Evolutionary conservation across 1,284 basidiomycete species (phyloP).

Genomic region (Chalciporus sp.): DNA sequence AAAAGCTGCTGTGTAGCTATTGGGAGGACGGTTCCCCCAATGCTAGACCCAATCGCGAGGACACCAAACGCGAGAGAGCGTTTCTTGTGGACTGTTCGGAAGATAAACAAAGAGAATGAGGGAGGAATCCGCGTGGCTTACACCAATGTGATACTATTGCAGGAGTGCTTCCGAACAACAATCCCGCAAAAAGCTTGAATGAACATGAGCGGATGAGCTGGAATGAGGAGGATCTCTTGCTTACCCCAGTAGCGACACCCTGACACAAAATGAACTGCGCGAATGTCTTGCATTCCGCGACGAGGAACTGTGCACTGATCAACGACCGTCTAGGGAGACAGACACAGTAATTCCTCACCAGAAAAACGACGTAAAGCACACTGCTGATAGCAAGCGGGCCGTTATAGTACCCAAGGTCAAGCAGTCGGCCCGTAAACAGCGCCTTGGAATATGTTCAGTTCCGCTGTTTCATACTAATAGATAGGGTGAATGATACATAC

Average conservation of each 20-base stretch:
- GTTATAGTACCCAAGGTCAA: slow-evolving; percentile 17
- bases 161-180: slow-evolving; percentile 45
- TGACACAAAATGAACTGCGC: background rate
- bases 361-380: background rate
- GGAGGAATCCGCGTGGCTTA: background rate
- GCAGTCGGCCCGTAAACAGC: slow-evolving; percentile 10
- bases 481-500: background rate
- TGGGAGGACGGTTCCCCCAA: slow-evolving; percentile 44
- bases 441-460: slow-evolving; percentile 39
- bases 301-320: background rate
- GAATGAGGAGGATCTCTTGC: background rate
- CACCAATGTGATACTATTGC: slow-evolving; percentile 47
- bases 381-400: slow-evolving; percentile 40
- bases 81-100: slow-evolving; percentile 31
- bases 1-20: slow-evolving; percentile 36
- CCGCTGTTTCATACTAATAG: background rate
- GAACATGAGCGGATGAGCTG: slow-evolving; percentile 19
- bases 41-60: slow-evolving; percentile 40
- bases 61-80: slow-evolving; percentile 41
- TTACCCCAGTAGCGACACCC: background rate
- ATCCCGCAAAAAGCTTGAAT: slow-evolving; percentile 19
- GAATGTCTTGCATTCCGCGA: background rate
- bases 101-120: background rate
- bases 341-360: background rate
- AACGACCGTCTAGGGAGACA: background rate